Conservation (phyloP, 1,139 yeast genomes). For the Pichia sp. region DNA sequence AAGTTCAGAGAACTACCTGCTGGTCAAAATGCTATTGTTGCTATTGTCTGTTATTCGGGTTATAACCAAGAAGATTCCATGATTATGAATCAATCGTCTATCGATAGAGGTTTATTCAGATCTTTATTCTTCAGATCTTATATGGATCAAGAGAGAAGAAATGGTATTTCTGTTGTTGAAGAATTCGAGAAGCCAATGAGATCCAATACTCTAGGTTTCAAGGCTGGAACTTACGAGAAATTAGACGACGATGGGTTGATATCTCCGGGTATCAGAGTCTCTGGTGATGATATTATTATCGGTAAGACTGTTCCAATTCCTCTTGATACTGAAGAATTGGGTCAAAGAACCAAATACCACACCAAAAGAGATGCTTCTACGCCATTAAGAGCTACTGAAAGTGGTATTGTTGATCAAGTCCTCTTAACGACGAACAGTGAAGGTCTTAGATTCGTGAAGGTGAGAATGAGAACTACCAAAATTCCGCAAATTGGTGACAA, state of each 20-base stretch:
- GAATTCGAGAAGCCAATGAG: constrained; percentile 95
- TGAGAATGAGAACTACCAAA: constrained; percentile 97
- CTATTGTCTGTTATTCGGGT: constrained; percentile 96
- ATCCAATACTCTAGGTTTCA: constrained; percentile 87
- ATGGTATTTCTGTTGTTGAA: constrained; percentile 96
- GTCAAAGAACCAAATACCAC: constrained; percentile 96
- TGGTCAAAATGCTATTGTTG: constrained; percentile 98
- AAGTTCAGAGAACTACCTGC: constrained; percentile 98
- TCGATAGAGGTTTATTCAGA: constrained; percentile 94
- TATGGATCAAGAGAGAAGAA: constrained; percentile 98
- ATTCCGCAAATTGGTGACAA: constrained; percentile 99
- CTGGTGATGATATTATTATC: constrained; percentile 97
- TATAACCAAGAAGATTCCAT: constrained; percentile 99
- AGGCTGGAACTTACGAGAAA: constrained; percentile 97
- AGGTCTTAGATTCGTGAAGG: constrained; percentile 95
- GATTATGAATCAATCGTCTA: constrained; percentile 98
- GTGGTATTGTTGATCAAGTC: constrained; percentile 98
- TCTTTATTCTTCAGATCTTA: constrained; percentile 94
- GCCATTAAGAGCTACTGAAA: constrained; percentile 92
- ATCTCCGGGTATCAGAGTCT: constrained; percentile 97
- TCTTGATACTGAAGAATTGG: constrained; percentile 95
- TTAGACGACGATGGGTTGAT: constrained; percentile 97
- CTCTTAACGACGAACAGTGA: constrained; percentile 95
- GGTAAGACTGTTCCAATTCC: constrained; percentile 99
- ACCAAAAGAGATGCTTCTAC: constrained; percentile 99